Percentiles rank a stretch among this genome's conserved stretches.
Conservation (phyloP, 257 asterid species). For the Eucommia ulmoides region DNA sequence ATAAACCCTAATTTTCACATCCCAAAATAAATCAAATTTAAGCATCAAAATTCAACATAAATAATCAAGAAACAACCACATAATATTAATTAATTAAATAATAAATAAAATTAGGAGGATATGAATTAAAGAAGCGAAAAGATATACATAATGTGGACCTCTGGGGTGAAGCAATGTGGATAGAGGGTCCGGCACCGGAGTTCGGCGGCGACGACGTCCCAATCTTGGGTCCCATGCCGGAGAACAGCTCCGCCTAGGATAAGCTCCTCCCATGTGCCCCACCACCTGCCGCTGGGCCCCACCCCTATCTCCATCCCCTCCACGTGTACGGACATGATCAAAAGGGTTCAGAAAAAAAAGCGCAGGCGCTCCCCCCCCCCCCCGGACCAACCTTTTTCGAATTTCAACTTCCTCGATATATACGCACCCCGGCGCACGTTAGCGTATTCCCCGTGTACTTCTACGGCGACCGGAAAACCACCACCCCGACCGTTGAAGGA, state of each 20-base stretch:
- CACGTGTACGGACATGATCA: slow-evolving; percentile 28
- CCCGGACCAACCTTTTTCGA: neutral
- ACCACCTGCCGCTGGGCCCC: slow-evolving; percentile 23
- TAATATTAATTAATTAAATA: neutral
- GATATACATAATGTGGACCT: slow-evolving; percentile 28
- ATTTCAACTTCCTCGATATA: slow-evolving; percentile 2
- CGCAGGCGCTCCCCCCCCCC: neutral
- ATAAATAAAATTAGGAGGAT: neutral
- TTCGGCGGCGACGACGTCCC: slow-evolving; percentile 82
- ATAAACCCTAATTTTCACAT: neutral
- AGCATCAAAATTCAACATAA: neutral
- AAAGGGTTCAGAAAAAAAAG: slow-evolving; percentile 5
- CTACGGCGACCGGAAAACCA: too few species aligned
- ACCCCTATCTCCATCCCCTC: slow-evolving; percentile 20
- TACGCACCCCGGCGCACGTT: slow-evolving; percentile 23
- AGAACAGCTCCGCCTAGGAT: slow-evolving; percentile 68
- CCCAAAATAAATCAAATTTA: neutral
- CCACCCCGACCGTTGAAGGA: too few species aligned
- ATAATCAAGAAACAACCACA: neutral
- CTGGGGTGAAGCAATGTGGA: slow-evolving; percentile 46
- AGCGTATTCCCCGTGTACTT: slow-evolving; percentile 1
- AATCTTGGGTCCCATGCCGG: slow-evolving; percentile 43
- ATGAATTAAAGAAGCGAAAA: slow-evolving; percentile 10
- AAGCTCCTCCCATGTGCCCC: slow-evolving; percentile 97
- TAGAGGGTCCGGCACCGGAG: slow-evolving; percentile 44